phyloP scores from a whole-genome alignment of 2,329 filamentous ascomycete species.

The Cladobotryum mycophilum region DNA sequence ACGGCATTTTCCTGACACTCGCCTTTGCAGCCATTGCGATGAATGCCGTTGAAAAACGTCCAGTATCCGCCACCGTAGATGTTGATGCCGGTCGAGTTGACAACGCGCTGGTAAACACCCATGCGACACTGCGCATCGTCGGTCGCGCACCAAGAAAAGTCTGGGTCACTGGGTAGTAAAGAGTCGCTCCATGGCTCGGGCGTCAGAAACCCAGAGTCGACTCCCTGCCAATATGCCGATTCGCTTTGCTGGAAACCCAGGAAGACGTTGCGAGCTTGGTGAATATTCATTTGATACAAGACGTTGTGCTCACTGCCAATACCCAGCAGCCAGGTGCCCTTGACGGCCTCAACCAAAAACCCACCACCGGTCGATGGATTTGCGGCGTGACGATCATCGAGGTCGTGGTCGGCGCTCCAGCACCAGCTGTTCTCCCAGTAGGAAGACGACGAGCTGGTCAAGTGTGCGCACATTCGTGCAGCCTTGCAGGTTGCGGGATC shows the following conservation, averaged over 20 bases:
- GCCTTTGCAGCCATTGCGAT: constrained; percentile 11
- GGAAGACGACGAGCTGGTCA: constrained; percentile 37
- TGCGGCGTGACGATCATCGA: constrained; percentile 37
- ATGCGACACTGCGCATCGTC: constrained; percentile 19
- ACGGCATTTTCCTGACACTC: constrained; percentile 16
- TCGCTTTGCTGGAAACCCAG: constrained; percentile 40
- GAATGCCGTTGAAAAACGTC: constrained; percentile 20
- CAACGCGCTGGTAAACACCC: constrained; percentile 13
- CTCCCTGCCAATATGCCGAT: constrained; percentile 36
- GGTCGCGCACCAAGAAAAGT: constrained; percentile 21
- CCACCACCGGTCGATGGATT: constrained; percentile 42
- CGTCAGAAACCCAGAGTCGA: constrained; percentile 25
- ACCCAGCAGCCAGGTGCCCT: constrained; percentile 46
- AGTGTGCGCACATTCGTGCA: constrained; percentile 41
- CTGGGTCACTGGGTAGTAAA: constrained; percentile 18
- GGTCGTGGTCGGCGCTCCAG: constrained; percentile 41
- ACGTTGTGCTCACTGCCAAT: constrained; percentile 45
- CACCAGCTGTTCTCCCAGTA: constrained; percentile 51
- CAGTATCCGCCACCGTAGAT: constrained; percentile 21
- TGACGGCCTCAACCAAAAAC: constrained; percentile 36
- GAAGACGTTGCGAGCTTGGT: constrained; percentile 38
- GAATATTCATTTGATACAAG: constrained; percentile 48
- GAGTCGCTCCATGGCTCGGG: constrained; percentile 32
- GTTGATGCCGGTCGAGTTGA: constrained; percentile 14
- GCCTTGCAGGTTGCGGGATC: constrained; percentile 36